Percentiles rank a stretch among this genome's conserved stretches.
phyloP scores from a whole-genome alignment of 768 basidiomycete genomes.

The Kwoniella newhampshirensis region DNA sequence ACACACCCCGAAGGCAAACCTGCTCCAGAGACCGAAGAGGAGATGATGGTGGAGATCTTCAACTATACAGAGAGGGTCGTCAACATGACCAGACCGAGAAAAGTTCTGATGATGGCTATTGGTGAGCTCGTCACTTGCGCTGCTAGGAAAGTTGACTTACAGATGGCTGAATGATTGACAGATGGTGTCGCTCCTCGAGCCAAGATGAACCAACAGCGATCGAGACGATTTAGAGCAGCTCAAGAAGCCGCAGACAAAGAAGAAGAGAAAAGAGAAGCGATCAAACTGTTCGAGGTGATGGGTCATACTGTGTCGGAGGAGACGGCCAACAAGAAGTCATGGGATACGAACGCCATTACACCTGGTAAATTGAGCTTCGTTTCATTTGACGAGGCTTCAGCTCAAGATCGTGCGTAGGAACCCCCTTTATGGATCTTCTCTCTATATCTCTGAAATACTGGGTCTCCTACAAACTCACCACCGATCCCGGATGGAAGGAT shows the following conservation, averaged over 20 bases:
- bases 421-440: constrained; percentile 94
- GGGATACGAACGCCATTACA: constrained; percentile 99
- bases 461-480: constrained; percentile 92
- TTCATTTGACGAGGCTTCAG: neutral
- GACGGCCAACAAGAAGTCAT: constrained; percentile 77
- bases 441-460: constrained; percentile 88
- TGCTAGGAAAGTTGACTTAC: neutral
- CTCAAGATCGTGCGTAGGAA: constrained; percentile 55
- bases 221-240: constrained; percentile 88
- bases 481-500: constrained; percentile 92
- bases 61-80: constrained; percentile 95
- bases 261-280: constrained; percentile 75
- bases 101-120: constrained; percentile 96
- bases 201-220: constrained; percentile 99
- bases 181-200: constrained; percentile 97
- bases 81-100: constrained; percentile 92
- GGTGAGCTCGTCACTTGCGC: constrained; percentile 59
- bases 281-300: constrained; percentile 94
- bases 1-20: constrained; percentile 98
- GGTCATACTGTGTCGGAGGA: constrained; percentile 75
- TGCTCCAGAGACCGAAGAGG: constrained; percentile 94
- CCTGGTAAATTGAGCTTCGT: constrained; percentile 60
- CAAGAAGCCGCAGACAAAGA: constrained; percentile 96
- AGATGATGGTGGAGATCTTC: constrained; percentile 99
- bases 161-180: constrained; percentile 45